Percentiles rank a stretch among this genome's conserved stretches.
Conservation (phyloP, 2,329 filamentous ascomycete species). For the Ascocoryne sarcoides region DNA sequence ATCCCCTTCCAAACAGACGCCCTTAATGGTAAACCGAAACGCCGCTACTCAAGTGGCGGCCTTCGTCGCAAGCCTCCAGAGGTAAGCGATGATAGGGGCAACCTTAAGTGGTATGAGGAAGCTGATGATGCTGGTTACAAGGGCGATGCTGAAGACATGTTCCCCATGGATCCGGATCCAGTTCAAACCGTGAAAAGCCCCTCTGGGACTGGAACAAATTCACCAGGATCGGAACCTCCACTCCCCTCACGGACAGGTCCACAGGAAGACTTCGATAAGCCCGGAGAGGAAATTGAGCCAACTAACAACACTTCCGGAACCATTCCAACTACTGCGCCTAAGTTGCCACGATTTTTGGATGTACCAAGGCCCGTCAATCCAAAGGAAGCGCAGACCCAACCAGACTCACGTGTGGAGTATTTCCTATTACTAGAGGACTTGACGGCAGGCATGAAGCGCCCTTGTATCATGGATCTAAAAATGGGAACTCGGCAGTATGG, state of each 20-base stretch:
- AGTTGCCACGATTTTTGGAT: slow-evolving; percentile 10
- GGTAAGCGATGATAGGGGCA: slow-evolving; percentile 61
- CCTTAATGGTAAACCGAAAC: slow-evolving; percentile 37
- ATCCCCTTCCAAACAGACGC: slow-evolving; percentile 24
- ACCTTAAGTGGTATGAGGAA: slow-evolving; percentile 84
- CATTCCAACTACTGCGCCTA: slow-evolving; percentile 2
- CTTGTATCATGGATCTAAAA: slow-evolving; percentile 94
- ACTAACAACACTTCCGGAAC: not conserved
- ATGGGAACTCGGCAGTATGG: slow-evolving; percentile 98
- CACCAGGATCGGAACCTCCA: not conserved
- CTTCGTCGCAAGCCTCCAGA: slow-evolving; percentile 66
- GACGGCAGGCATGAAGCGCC: slow-evolving; percentile 90
- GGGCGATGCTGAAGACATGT: slow-evolving; percentile 62
- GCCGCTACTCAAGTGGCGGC: slow-evolving; percentile 82
- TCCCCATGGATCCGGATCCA: slow-evolving; percentile 50
- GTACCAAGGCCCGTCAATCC: slow-evolving; percentile 61
- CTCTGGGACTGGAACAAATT: not conserved
- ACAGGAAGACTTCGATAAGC: not conserved
- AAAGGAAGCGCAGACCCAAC: slow-evolving; percentile 62
- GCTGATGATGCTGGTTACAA: slow-evolving; percentile 77
- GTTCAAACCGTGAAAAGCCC: not conserved
- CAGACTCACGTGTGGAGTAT: slow-evolving; percentile 68
- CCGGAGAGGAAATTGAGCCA: not conserved
- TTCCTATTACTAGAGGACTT: slow-evolving; percentile 91
- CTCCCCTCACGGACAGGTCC: not conserved